Conservation (phyloP, 768 basidiomycete species). For the Lepiota brunneoincarnata region DNA sequence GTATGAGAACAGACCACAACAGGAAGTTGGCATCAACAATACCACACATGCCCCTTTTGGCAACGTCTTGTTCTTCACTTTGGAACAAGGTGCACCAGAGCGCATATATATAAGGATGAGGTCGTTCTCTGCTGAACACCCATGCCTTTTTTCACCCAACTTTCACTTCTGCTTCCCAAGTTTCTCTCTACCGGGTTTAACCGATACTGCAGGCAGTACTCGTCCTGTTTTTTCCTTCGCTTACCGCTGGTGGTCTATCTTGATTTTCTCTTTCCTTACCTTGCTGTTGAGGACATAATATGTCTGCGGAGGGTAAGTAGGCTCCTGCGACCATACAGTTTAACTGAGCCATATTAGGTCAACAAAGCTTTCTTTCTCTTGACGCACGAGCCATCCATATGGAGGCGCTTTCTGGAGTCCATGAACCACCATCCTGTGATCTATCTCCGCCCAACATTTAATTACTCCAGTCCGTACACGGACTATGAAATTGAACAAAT, state of each 20-base stretch:
- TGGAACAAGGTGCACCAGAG: no score
- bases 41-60: constrained; percentile 10
- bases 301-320: constrained; percentile 39
- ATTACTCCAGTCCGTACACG: constrained; percentile 34
- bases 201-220: constrained; percentile 2
- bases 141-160: background rate
- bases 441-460: constrained; percentile 57
- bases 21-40: no score
- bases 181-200: background rate
- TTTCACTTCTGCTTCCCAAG: background rate
- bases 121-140: background rate
- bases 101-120: background rate
- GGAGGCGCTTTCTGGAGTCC: constrained; percentile 60
- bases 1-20: background rate
- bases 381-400: constrained; percentile 65
- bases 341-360: no score
- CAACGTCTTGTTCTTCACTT: background rate
- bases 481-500: constrained; percentile 54
- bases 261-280: constrained; percentile 39
- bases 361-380: constrained; percentile 58
- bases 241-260: constrained; percentile 39
- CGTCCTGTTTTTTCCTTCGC: constrained; percentile 21
- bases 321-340: background rate
- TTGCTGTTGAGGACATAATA: constrained; percentile 46
- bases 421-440: constrained; percentile 52